Evolutionary conservation across 2,329 filamentous ascomycete genomes (phyloP), one percentile per base, ranked within the genome.

Genomic region (Bisporella sp.): DNA sequence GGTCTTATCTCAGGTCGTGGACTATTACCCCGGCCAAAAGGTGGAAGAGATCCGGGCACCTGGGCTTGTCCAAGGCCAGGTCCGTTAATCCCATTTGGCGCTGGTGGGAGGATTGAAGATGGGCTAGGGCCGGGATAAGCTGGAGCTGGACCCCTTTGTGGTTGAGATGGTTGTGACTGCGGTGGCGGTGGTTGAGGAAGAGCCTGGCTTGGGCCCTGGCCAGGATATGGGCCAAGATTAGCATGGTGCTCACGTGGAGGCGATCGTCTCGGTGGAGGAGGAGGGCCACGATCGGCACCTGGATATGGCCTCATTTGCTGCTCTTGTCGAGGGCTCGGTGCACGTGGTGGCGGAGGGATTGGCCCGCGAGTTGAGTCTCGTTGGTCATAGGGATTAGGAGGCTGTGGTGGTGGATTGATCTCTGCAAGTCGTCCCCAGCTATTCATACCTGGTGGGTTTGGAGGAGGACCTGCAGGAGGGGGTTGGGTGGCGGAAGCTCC

Each of bases 1-100:
- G 87, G 85, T 47, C 90, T 82, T 44, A 90, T 84, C 58, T 96
- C 92, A 46, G 86, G 81, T n/a, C 88, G 81, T 53, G 91, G 88
- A 66, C 87, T 95, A 61, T 82, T 82, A 31, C 84, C 80, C 51
- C 79, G 75, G 51, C 84, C 82, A 71, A 92, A 96, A 13, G 85
- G 80, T 59, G 88, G 84, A 60, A 89, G 71, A 13, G 62, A 54
- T 21, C 42, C 42, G 11, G 11, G 41, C 7, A 2, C 41, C 8
- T 11, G 41, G 21, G 9, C 21, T 39, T 39, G 35, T 6, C 59
- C 61, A 31, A 52, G 59, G 11, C 54, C 59, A 37, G 59, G 50
- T 2, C 63, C 61, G 46, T 64, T 66, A 54, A 67, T 59, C 12
- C 54, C 57, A 41, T 56, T 61, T 46, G 73, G 70, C 46, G 75